A percentile compares a stretch with the other conserved stretches of the same genome.
These are phyloP conservation scores for Whalleya microplaca DNA, from an alignment of 2,329 filamentous ascomycete species.

Conservation along the genomic window DNA sequence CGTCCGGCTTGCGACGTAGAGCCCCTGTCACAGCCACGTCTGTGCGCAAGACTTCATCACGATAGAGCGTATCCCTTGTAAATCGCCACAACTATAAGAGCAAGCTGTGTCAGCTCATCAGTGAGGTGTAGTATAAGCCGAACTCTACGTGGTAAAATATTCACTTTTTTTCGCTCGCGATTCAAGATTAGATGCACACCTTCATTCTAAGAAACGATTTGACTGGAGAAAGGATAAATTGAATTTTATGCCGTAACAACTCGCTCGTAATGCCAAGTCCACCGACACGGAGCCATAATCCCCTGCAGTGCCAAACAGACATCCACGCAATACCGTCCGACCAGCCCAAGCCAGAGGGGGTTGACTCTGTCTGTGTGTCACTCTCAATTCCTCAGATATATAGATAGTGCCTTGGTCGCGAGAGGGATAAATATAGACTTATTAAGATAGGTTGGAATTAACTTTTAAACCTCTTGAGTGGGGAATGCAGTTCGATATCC, in stretches of 20 bases:
- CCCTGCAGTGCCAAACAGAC: neutral
- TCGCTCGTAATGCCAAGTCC: neutral
- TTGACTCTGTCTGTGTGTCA: no score
- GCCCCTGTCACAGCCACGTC: neutral
- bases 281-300: neutral
- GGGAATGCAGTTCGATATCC: no score
- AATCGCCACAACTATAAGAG: neutral
- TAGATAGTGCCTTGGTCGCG: no score
- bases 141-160: neutral
- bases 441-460: no score
- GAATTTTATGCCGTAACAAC: neutral
- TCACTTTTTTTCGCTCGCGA: no score
- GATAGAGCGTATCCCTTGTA: neutral
- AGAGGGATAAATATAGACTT: no score
- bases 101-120: no score
- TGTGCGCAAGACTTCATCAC: neutral
- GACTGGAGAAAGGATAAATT: neutral
- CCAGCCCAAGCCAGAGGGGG: no score
- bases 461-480: no score
- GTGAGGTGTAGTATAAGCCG: neutral
- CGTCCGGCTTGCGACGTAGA: neutral
- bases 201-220: neutral
- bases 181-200: neutral
- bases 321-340: neutral
- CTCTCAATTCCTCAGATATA: no score